Base-by-base conservation (phyloP, 2,329 filamentous ascomycete genomes). In the Arthrinium puccinioides region DNA sequence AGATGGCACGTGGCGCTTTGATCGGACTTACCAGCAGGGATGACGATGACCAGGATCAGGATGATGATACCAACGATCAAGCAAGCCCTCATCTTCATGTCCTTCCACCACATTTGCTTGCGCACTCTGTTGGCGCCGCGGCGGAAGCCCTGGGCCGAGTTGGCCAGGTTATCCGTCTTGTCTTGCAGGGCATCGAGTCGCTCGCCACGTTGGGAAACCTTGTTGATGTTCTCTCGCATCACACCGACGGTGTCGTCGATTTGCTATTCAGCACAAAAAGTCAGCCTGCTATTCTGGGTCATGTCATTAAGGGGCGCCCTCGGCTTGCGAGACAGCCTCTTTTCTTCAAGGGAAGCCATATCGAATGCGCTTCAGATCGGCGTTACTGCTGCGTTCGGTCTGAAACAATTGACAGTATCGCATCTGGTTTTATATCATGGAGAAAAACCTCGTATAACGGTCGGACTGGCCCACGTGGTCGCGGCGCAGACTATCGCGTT, bases 61-160 rank as follows among this genome's bases (percentile, higher is more conserved):
- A 97, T 76, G 62, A 97, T 84, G 64, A 98, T 84, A 56, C 89
- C 92, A 42, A 82, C 74, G 59, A 94, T 84, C 53, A 98, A 72
- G 69, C 90, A 97, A 74, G 96, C 92, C 64, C 92, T 82, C 92
- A 98, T 98, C 80, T 97, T 97, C 87, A 96, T 94, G 60, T 97
- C 90, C 77, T 97, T 97, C 90, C 89, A 97, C 90, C 90, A 97
- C 90, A 97, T 97, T 66, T 94, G 82, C 74, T 89, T 90, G 64
- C 92, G 82, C 52, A 98, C 90, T 54, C 87, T 76, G 73, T 97
- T 98, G 65, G 94, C 92, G 48, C 92, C 90, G 50, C 89, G 83
- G 56, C 89, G 87, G 78, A 98, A 98, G 45, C 87, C 88, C 63
- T 95, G 88, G 42, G 92, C 90, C 24, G 89, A 95, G 46, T 83